Evolutionary conservation across 768 basidiomycete genomes (phyloP).

Genomic region (Suillus fuscotomentosus): DNA sequence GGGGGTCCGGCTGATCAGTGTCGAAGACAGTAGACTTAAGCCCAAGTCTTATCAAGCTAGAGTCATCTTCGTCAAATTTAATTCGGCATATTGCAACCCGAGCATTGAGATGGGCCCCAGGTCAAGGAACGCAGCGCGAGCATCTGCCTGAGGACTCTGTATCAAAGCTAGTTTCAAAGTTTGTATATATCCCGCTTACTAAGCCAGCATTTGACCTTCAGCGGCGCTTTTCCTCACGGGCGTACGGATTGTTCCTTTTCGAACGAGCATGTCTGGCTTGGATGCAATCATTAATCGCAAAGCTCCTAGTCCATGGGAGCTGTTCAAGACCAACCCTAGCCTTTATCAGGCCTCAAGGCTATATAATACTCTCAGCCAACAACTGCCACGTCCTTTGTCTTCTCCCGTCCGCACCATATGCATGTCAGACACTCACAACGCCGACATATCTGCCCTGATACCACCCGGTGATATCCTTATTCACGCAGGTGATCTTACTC

Average conservation of each 20-base stretch:
- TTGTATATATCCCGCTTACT: too few species aligned
- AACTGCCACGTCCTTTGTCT: background rate
- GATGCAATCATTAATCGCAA: background rate
- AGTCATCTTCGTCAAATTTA: too few species aligned
- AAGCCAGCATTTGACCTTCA: too few species aligned
- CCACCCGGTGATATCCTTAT: conserved; percentile 41
- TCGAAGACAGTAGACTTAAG: too few species aligned
- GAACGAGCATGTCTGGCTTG: background rate
- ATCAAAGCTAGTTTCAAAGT: too few species aligned
- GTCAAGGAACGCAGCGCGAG: too few species aligned
- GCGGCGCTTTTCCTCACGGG: too few species aligned
- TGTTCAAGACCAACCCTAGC: background rate
- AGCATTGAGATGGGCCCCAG: too few species aligned
- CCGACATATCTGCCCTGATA: conserved; percentile 24
- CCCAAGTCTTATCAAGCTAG: too few species aligned
- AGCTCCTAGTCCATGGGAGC: background rate
- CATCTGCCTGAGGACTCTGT: too few species aligned
- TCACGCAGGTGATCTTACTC: conserved; percentile 41
- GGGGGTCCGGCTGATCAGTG: too few species aligned
- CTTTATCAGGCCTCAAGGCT: background rate
- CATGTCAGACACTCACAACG: conserved; percentile 30
- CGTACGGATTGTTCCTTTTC: background rate
- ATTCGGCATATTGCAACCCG: too few species aligned
- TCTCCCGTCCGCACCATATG: background rate
- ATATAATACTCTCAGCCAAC: background rate